These are phyloP conservation scores for Calendula officinalis DNA, from an alignment of 129 eudicot genomes.

Conservation along the genomic window DNA sequence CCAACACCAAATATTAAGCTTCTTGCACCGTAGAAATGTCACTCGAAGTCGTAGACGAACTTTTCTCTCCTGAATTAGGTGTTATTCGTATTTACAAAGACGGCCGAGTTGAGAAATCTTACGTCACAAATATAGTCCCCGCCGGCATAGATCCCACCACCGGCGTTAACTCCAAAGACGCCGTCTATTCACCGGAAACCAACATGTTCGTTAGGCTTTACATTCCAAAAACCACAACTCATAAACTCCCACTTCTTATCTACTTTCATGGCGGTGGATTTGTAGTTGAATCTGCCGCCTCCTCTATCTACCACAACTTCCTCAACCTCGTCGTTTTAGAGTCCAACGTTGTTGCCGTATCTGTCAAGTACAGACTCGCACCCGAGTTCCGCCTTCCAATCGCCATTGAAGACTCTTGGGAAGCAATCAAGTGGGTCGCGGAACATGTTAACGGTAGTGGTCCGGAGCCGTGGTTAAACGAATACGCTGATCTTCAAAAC, in stretches of 20 bases:
- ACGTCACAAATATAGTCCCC: slow-evolving; percentile 21
- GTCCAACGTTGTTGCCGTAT: slow-evolving; percentile 40
- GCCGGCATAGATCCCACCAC: slow-evolving; percentile 26
- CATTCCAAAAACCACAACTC: slow-evolving; percentile 28
- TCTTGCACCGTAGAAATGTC: neutral
- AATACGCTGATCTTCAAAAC: slow-evolving; percentile 38
- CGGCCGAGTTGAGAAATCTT: slow-evolving; percentile 30
- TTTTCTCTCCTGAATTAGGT: neutral
- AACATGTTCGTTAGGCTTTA: slow-evolving; percentile 37
- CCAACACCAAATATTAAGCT: too few relatives aligned
- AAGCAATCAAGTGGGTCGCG: slow-evolving; percentile 49
- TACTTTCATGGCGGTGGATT: slow-evolving; percentile 68
- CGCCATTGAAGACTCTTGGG: slow-evolving; percentile 52
- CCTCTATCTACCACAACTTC: slow-evolving; percentile 31
- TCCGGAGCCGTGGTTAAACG: slow-evolving; percentile 49
- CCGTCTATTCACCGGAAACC: slow-evolving; percentile 26
- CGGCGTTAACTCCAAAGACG: slow-evolving; percentile 46
- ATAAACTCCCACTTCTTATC: slow-evolving; percentile 48
- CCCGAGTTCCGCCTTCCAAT: slow-evolving; percentile 45
- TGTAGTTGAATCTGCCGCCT: slow-evolving; percentile 37
- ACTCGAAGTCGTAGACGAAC: neutral
- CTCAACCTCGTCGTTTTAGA: slow-evolving; percentile 26
- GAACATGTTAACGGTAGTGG: slow-evolving; percentile 36
- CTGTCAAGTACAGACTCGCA: slow-evolving; percentile 50
- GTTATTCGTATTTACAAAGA: slow-evolving; percentile 33